Conservation (phyloP, 2,329 filamentous ascomycete species). For the Cordyceps javanica region DNA sequence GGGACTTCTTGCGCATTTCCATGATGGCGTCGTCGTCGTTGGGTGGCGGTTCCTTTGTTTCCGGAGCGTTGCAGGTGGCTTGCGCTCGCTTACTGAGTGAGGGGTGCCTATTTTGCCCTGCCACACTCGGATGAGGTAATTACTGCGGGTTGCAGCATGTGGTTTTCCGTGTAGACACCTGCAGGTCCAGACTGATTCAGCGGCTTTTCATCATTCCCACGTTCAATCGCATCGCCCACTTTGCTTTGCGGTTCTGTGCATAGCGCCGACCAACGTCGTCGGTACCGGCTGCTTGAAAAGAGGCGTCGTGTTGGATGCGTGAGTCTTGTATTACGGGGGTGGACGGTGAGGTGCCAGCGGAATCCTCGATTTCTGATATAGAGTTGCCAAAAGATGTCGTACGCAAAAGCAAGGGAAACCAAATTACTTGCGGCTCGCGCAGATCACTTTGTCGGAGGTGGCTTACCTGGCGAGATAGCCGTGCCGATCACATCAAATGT, state of each 20-base stretch:
- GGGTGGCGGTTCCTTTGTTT: background rate
- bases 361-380: too few relatives aligned
- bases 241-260: too few relatives aligned
- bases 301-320: background rate
- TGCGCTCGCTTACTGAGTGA: background rate
- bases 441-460: background rate
- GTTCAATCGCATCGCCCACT: too few relatives aligned
- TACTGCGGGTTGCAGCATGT: background rate
- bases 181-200: background rate
- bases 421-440: too few relatives aligned
- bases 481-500: background rate
- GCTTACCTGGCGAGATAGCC: background rate
- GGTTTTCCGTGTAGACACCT: background rate
- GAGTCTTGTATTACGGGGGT: too few relatives aligned
- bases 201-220: background rate
- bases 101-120: constrained; percentile 2
- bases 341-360: too few relatives aligned
- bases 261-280: too few relatives aligned
- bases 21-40: constrained; percentile 5
- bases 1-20: constrained; percentile 34
- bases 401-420: background rate
- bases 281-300: background rate
- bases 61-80: background rate
- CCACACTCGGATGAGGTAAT: constrained; percentile 7
- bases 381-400: too few relatives aligned